Base-by-base conservation (phyloP, 345 rosid genomes). In the Pugionium dolabratum region DNA sequence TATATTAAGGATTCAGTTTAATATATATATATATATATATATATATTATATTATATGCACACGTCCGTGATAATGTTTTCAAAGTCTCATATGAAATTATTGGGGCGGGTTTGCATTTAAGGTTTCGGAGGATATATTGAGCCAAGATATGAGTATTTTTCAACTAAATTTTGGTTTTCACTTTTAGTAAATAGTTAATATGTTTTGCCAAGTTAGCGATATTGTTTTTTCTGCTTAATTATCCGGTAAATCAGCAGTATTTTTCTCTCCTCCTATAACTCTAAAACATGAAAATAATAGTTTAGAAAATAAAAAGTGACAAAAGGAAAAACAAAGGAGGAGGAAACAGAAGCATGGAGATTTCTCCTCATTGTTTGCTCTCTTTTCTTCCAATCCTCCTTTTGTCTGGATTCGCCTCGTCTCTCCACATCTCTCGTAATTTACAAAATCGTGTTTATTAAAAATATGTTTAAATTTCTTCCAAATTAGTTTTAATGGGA, bases 361-460 rank as follows among this genome's bases (percentile, higher is more conserved):
- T 70, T 56, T 39, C 54, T 61, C 70, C 48, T 69, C 27, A 25
- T 43, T 75, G 61, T 62, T 63, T 74, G 61, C 10, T 75, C 53
- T 61, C 39, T 71, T 35, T 78, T 41, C 39, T 78, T 67, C 40
- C 67, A 70, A 48, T 80, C 43, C 31, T 76, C 57, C 63, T 85
- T 33, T 33, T 76, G 7, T 45, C 31, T 55, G 78, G 67, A 69
- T 49, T 68, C 25, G 77, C 67, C 27, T 64, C 62, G 43, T 79
- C 86, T 78, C 82, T n/a, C 36, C 85, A 83, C 76, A 72, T 45
- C 59, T 7, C 52, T 63, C 70, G 75, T 71, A 71, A 48, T 27
- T 31, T n/a, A 2, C 27, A 34, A 29, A 33, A 28, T 40, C 2
- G 0, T 59, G n/a, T 67, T 58, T 6, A 30, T 34, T 0, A 37